These are phyloP conservation scores for Penicillium sp. DNA, from an alignment of 2,329 filamentous ascomycete species.

Conservation along the genomic window DNA sequence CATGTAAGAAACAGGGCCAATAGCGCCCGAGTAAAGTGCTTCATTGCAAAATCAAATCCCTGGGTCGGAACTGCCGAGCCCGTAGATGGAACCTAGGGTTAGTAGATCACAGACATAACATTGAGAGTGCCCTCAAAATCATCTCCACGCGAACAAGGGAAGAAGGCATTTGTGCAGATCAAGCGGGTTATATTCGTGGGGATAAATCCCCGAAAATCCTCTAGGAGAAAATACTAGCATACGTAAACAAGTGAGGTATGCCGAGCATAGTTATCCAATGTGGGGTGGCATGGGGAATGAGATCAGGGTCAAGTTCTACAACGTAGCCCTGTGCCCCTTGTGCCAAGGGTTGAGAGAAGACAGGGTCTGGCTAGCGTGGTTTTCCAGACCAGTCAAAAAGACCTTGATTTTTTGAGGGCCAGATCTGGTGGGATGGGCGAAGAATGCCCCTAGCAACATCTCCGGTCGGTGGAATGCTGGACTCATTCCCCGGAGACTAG, in stretches of 20 bases:
- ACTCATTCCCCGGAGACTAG: constrained; percentile 15
- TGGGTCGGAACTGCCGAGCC: constrained; percentile 1
- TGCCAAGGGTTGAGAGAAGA: neutral
- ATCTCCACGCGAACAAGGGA: constrained; percentile 1
- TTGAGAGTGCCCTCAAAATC: constrained; percentile 9
- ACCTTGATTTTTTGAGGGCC: neutral
- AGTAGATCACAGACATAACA: constrained; percentile 10
- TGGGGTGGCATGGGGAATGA: constrained; percentile 22
- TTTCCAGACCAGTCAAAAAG: neutral
- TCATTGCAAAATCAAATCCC: constrained; percentile 11
- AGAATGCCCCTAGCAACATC: constrained; percentile 12
- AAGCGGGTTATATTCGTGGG: constrained; percentile 17
- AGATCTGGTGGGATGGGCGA: neutral
- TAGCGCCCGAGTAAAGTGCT: constrained; percentile 11
- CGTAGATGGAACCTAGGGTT: constrained; percentile 7
- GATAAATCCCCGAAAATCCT: neutral
- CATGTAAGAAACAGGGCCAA: constrained; percentile 13
- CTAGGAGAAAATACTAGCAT: neutral
- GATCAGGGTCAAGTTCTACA: constrained; percentile 1
- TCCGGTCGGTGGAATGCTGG: constrained; percentile 21
- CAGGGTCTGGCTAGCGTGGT: neutral
- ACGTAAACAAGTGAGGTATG: constrained; percentile 14
- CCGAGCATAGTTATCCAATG: constrained; percentile 15
- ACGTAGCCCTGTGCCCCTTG: neutral
- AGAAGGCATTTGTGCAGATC: constrained; percentile 19